Percentiles rank a stretch among this genome's conserved stretches.
Evolutionary conservation across 1,139 yeast species (phyloP).

Genomic region (Trichomonascaceae sp.): DNA sequence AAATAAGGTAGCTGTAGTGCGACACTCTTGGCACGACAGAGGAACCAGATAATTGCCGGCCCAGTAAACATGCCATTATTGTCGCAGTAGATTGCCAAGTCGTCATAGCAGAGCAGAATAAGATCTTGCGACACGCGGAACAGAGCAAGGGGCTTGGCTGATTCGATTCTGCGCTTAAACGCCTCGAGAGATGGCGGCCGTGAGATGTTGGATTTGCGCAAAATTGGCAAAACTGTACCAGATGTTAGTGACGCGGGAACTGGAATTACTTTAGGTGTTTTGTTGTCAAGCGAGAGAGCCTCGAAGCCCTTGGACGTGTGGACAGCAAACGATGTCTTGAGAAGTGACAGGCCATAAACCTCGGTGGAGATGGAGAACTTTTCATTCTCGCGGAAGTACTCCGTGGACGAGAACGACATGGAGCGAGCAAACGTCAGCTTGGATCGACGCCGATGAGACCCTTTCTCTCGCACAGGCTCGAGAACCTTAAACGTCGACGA

Average conservation of each 20-base stretch:
- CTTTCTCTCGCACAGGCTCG: constrained; percentile 37
- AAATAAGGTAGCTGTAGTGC: constrained; percentile 47
- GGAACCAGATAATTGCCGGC: constrained; percentile 44
- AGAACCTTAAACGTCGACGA: constrained; percentile 23
- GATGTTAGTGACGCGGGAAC: constrained; percentile 23
- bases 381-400: constrained; percentile 26
- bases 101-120: constrained; percentile 55
- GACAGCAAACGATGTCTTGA: constrained; percentile 39
- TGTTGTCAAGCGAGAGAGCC: constrained; percentile 47
- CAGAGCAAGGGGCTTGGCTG: constrained; percentile 44
- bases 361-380: constrained; percentile 22
- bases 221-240: constrained; percentile 7
- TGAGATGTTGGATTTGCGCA: constrained; percentile 7
- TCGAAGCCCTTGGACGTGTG: constrained; percentile 62
- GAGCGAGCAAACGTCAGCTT: constrained; percentile 16
- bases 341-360: constrained; percentile 24
- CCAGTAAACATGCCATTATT: constrained; percentile 51
- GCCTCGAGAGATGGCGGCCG: constrained; percentile 10
- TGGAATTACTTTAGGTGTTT: constrained; percentile 44
- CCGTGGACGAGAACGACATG: constrained; percentile 20
- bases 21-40: constrained; percentile 46
- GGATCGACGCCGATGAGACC: constrained; percentile 23
- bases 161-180: constrained; percentile 16
- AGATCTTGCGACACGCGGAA: constrained; percentile 43
- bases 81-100: constrained; percentile 60